phyloP scores from a whole-genome alignment of 352 stramenopile genomes.

The Albugo candida region DNA sequence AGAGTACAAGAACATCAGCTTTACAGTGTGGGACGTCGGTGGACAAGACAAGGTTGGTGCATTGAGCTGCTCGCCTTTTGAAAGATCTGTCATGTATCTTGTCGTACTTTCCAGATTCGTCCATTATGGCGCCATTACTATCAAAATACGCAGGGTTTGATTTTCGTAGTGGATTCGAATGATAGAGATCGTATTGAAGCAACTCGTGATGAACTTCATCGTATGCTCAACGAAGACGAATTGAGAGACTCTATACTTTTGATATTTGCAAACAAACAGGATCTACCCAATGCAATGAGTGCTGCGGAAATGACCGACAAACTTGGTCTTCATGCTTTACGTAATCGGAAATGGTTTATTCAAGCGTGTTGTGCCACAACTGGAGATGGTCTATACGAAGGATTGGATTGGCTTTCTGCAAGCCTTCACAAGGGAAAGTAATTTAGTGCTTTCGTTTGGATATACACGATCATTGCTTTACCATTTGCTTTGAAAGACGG shows the following conservation, averaged over 20 bases:
- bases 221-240: constrained; percentile 97
- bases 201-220: constrained; percentile 93
- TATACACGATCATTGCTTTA: too few species aligned
- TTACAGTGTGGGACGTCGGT: constrained; percentile 98
- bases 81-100: neutral
- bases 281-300: constrained; percentile 96
- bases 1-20: constrained; percentile 99
- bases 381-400: constrained; percentile 97
- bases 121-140: constrained; percentile 99
- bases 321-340: constrained; percentile 91
- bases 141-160: constrained; percentile 98
- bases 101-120: constrained; percentile 53
- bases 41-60: constrained; percentile 87
- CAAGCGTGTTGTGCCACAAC: constrained; percentile 98
- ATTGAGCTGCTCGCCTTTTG: neutral
- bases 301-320: constrained; percentile 98
- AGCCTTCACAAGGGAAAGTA: constrained; percentile 76
- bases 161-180: constrained; percentile 99
- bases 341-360: constrained; percentile 98
- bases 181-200: constrained; percentile 95
- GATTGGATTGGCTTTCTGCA: constrained; percentile 93
- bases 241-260: constrained; percentile 92
- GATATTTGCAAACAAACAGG: constrained; percentile 99
- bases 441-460: too few species aligned
- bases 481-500: too few species aligned